phyloP scores from a whole-genome alignment of 148 eudicot genomes.

The Rheum nobile region DNA sequence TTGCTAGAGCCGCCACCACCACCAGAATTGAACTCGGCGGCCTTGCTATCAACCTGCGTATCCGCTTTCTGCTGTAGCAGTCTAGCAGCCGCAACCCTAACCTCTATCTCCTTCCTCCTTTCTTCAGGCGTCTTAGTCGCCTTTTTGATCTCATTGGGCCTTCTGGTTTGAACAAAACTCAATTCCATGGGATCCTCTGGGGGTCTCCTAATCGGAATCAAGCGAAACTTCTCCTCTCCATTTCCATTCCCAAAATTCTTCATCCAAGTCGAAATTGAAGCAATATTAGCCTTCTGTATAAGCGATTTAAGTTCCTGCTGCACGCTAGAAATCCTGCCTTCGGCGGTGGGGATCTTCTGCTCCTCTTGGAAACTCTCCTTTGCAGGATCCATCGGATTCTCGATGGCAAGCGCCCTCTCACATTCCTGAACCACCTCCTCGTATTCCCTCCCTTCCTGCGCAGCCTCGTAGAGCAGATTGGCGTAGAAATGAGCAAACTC shows the following conservation, averaged over 20 bases:
- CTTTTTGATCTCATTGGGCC: constrained; percentile 83
- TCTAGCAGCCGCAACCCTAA: constrained; percentile 88
- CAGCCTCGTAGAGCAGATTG: constrained; percentile 59
- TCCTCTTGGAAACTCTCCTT: constrained; percentile 61
- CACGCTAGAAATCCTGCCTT: constrained; percentile 38
- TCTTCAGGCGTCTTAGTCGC: constrained; percentile 82
- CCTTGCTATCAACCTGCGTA: constrained; percentile 24
- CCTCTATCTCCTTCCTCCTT: constrained; percentile 86
- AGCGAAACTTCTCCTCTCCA: constrained; percentile 65
- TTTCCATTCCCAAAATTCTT: constrained; percentile 46
- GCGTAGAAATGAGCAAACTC: constrained; percentile 74
- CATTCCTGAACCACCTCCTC: constrained; percentile 75
- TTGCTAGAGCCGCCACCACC: constrained; percentile 17
- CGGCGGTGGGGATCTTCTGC: constrained; percentile 27
- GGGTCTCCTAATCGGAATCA: constrained; percentile 47
- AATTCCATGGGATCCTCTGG: constrained; percentile 80
- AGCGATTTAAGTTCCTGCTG: constrained; percentile 43
- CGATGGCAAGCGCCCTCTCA: constrained; percentile 63
- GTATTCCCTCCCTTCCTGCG: constrained; percentile 56
- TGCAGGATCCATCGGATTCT: constrained; percentile 75
- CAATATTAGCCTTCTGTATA: constrained; percentile 62
- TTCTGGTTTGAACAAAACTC: constrained; percentile 32
- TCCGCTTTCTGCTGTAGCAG: constrained; percentile 79
- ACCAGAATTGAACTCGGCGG: constrained; percentile 21
- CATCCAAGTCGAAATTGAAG: constrained; percentile 75